Conservation (phyloP, 805 yeast species). For the Saccharomycopsis javanensis region DNA sequence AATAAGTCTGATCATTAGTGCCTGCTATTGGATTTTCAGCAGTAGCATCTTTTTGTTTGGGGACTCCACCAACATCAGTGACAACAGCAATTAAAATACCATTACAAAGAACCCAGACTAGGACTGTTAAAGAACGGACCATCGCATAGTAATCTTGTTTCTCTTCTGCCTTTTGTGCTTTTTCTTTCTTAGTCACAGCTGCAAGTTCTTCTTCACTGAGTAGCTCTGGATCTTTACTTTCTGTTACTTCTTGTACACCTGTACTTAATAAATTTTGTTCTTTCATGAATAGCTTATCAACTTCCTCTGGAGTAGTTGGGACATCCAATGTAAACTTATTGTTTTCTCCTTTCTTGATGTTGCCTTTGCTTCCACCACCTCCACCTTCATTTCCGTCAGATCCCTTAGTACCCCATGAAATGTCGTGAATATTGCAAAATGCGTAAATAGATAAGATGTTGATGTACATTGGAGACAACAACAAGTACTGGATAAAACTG, state of each 20-base stretch:
- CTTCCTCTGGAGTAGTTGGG: slow-evolving; percentile 38
- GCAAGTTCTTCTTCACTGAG: slow-evolving; percentile 20
- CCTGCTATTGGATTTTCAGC: slow-evolving; percentile 24
- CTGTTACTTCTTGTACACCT: slow-evolving; percentile 33
- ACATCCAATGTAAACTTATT: slow-evolving; percentile 49
- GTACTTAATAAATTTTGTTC: slow-evolving; percentile 24
- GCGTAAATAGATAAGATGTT: slow-evolving; percentile 57
- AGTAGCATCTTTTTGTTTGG: slow-evolving; percentile 20
- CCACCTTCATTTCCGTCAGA: slow-evolving; percentile 38
- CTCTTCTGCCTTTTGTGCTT: slow-evolving; percentile 21
- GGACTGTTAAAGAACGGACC: slow-evolving; percentile 80
- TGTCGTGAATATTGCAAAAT: slow-evolving; percentile 62
- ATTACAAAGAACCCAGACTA: slow-evolving; percentile 83
- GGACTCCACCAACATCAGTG: slow-evolving; percentile 69
- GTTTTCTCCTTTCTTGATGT: slow-evolving; percentile 41
- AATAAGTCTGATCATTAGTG: slow-evolving; percentile 33
- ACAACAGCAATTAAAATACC: slow-evolving; percentile 76
- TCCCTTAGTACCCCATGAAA: slow-evolving; percentile 72
- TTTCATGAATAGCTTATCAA: slow-evolving; percentile 40
- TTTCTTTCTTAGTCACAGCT: slow-evolving; percentile 24
- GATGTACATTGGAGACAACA: slow-evolving; percentile 43
- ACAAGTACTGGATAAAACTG: slow-evolving; percentile 41
- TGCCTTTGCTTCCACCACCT: slow-evolving; percentile 37
- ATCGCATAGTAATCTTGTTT: slow-evolving; percentile 62
- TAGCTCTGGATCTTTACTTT: slow-evolving; percentile 43